Evolutionary conservation across 1,139 yeast genomes (phyloP).

Genomic region (Suhomyces bokatorum): DNA sequence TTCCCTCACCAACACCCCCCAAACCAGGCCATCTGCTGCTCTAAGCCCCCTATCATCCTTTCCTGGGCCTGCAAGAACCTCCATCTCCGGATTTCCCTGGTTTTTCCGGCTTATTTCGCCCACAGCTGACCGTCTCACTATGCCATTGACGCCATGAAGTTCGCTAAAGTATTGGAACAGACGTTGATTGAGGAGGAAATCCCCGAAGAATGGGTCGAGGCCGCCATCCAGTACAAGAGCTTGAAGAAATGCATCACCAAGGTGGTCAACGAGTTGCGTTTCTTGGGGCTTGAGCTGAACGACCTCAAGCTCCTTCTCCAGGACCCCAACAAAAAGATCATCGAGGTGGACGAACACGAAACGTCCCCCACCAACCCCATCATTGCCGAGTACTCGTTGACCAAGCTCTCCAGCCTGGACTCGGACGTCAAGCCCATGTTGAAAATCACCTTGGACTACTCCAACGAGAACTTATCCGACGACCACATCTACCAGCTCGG

Average conservation of each 20-base stretch:
- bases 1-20: neutral
- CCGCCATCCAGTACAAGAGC: slow-evolving; percentile 71
- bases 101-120: neutral
- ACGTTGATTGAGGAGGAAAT: slow-evolving; percentile 59
- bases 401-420: slow-evolving; percentile 26
- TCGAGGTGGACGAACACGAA: slow-evolving; percentile 35
- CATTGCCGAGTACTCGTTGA: slow-evolving; percentile 44
- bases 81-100: neutral
- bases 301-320: slow-evolving; percentile 46
- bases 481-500: slow-evolving; percentile 41
- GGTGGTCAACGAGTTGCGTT: slow-evolving; percentile 60
- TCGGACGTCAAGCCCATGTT: slow-evolving; percentile 36
- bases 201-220: slow-evolving; percentile 68
- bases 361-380: slow-evolving; percentile 41
- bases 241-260: slow-evolving; percentile 64
- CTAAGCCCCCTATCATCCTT: neutral
- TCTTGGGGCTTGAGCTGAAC: slow-evolving; percentile 53
- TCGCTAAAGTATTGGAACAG: slow-evolving; percentile 69
- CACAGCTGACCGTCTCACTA: neutral
- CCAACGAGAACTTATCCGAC: slow-evolving; percentile 32
- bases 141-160: slow-evolving; percentile 50
- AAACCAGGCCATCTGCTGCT: neutral
- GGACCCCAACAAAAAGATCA: slow-evolving; percentile 28
- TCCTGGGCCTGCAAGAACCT: neutral
- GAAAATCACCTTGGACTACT: slow-evolving; percentile 40